Percentiles rank a stretch among this genome's conserved stretches.
These are phyloP conservation scores for Colletotrichum magnum DNA, from an alignment of 2,329 filamentous ascomycete species.

Conservation along the genomic window DNA sequence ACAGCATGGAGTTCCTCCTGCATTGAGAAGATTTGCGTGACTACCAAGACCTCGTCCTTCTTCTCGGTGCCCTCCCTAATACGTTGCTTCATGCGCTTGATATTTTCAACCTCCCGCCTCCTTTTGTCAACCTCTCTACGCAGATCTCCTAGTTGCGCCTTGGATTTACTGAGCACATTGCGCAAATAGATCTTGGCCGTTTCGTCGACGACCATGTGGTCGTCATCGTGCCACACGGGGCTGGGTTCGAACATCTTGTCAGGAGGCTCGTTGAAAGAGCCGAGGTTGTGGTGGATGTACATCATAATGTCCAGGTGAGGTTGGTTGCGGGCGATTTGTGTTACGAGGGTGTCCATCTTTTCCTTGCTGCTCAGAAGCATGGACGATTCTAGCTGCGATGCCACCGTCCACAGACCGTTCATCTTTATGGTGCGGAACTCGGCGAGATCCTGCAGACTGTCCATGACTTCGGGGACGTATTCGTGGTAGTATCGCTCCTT, in stretches of 20 bases:
- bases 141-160: conserved; percentile 84
- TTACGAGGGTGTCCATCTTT: conserved; percentile 79
- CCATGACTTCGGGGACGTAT: conserved; percentile 93
- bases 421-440: conserved; percentile 89
- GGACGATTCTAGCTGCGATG: conserved; percentile 83
- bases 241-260: conserved; percentile 94
- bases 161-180: conserved; percentile 93
- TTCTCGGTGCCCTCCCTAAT: conserved; percentile 89
- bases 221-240: conserved; percentile 97
- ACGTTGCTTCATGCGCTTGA: conserved; percentile 80
- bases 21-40: conserved; percentile 84
- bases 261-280: conserved; percentile 83
- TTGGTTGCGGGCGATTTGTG: conserved; percentile 89
- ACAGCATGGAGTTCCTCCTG: conserved; percentile 89
- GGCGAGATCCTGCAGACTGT: conserved; percentile 93
- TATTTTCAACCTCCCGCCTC: conserved; percentile 84
- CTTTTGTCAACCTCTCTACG: conserved; percentile 89
- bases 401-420: conserved; percentile 88
- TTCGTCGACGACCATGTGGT: conserved; percentile 87
- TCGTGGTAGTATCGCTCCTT: conserved; percentile 98
- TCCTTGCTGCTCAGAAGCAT: conserved; percentile 82
- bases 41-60: conserved; percentile 88
- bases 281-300: conserved; percentile 94
- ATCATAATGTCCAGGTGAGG: conserved; percentile 96
- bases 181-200: conserved; percentile 89